Evolutionary conservation across 2,329 filamentous ascomycete genomes (phyloP).

Genomic region (Sordariomycetes sp.): DNA sequence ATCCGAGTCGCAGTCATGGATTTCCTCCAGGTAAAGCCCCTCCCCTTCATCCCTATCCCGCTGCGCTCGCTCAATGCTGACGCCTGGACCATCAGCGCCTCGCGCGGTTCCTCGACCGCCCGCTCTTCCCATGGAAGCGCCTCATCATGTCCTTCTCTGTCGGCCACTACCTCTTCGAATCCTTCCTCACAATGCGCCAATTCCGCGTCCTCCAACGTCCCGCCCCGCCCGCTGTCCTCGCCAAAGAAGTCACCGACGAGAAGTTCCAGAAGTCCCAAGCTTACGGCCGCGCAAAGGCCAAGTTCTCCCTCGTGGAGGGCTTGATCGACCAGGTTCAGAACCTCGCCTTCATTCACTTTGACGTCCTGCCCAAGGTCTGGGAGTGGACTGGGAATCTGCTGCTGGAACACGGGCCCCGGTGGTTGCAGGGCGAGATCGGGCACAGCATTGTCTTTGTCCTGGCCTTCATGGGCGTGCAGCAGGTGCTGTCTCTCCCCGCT

Average conservation of each 20-base stretch:
- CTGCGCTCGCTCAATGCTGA: no score
- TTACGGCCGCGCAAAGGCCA: conserved; percentile 92
- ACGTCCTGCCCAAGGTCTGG: conserved; percentile 90
- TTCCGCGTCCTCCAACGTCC: conserved; percentile 77
- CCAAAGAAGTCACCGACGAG: conserved; percentile 79
- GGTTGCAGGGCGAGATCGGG: conserved; percentile 84
- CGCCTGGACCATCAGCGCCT: conserved; percentile 61
- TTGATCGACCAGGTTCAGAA: conserved; percentile 85
- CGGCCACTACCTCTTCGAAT: conserved; percentile 83
- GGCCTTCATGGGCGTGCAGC: conserved; percentile 73
- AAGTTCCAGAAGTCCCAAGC: conserved; percentile 94
- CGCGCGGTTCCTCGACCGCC: conserved; percentile 79
- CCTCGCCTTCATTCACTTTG: conserved; percentile 78
- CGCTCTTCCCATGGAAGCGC: conserved; percentile 94
- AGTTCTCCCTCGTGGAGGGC: conserved; percentile 73
- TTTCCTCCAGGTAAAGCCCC: conserved; percentile 31
- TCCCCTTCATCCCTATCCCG: background rate
- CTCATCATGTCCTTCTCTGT: conserved; percentile 91
- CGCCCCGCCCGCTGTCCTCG: conserved; percentile 75
- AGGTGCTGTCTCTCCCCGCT: conserved; percentile 68
- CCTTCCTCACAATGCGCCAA: conserved; percentile 81
- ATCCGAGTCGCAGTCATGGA: conserved; percentile 28
- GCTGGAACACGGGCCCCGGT: conserved; percentile 61
- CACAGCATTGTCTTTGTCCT: conserved; percentile 92
- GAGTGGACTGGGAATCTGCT: conserved; percentile 67